phyloP scores from a whole-genome alignment of 2,329 filamentous ascomycete genomes.

The Tothia fuscella region DNA sequence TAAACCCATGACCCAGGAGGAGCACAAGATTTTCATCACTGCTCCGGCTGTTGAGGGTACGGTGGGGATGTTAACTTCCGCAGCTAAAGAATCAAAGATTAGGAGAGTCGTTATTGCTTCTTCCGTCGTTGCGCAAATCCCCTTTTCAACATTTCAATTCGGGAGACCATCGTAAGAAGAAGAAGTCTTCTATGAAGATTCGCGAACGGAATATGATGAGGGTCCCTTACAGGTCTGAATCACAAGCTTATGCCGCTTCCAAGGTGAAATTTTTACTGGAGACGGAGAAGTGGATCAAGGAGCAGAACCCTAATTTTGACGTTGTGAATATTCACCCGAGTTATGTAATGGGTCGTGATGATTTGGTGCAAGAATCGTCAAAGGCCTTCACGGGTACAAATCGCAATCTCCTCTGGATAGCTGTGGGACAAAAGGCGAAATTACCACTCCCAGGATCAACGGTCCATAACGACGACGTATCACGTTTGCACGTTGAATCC shows the following conservation, averaged over 20 bases:
- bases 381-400: conserved; percentile 17
- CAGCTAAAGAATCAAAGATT: conserved; percentile 22
- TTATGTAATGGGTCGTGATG: conserved; percentile 21
- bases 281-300: conserved; percentile 16
- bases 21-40: conserved; percentile 13
- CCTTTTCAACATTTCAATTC: too few relatives aligned
- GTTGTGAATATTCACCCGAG: conserved; percentile 20
- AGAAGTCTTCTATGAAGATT: conserved; percentile 11
- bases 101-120: conserved; percentile 28
- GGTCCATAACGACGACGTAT: conserved; percentile 21
- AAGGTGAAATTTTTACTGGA: conserved; percentile 17
- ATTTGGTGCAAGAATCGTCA: conserved; percentile 15
- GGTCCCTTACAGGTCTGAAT: conserved; percentile 14
- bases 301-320: conserved; percentile 19
- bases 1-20: conserved; percentile 9
- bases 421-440: conserved; percentile 12
- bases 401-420: conserved; percentile 13
- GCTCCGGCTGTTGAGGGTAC: conserved; percentile 26
- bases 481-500: conserved; percentile 20
- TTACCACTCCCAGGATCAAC: conserved; percentile 10
- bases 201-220: conserved; percentile 10
- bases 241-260: conserved; percentile 18
- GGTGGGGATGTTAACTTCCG: conserved; percentile 26
- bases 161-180: too few relatives aligned
- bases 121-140: conserved; percentile 15